These are phyloP conservation scores for Aspergillus taichungensis DNA, from an alignment of 495 filamentous ascomycete genomes.

Conservation along the genomic window DNA sequence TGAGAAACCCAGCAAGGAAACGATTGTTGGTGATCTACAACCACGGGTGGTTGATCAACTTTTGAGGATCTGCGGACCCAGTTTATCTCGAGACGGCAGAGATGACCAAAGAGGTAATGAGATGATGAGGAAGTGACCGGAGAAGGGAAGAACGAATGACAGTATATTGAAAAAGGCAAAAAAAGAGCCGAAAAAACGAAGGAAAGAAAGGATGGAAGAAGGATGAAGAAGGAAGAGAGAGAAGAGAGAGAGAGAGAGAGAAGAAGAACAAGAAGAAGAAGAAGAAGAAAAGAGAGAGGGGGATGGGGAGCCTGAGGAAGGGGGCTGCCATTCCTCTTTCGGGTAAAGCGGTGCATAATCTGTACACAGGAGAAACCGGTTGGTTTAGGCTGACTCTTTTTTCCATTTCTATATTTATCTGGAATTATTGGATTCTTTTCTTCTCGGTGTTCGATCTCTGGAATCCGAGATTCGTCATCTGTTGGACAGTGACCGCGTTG, in stretches of 20 bases:
- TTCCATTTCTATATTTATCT: too few species aligned
- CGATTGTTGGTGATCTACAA: background rate
- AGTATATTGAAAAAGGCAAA: background rate
- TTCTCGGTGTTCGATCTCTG: too few species aligned
- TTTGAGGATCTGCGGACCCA: slow-evolving; percentile 1
- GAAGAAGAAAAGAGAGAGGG: background rate
- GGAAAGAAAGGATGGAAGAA: slow-evolving; percentile 2
- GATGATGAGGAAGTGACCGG: background rate
- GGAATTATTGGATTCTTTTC: too few species aligned
- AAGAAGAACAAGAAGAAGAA: slow-evolving; percentile 6
- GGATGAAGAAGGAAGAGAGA: slow-evolving; percentile 12
- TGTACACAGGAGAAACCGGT: too few species aligned
- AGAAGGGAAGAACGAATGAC: background rate
- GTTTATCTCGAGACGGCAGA: background rate
- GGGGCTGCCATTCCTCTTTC: background rate
- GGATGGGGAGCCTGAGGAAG: background rate
- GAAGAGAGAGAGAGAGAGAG: slow-evolving; percentile 7
- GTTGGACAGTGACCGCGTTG: too few species aligned
- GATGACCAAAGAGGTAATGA: background rate
- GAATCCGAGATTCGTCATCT: too few species aligned
- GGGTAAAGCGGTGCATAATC: background rate
- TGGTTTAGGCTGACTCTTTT: too few species aligned
- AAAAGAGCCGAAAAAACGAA: slow-evolving; percentile 4
- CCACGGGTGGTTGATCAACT: slow-evolving; percentile 1
- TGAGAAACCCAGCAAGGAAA: slow-evolving; percentile 7